These are phyloP conservation scores for Candida pseudofarinosa DNA, from an alignment of 805 yeast genomes.

Conservation along the genomic window DNA sequence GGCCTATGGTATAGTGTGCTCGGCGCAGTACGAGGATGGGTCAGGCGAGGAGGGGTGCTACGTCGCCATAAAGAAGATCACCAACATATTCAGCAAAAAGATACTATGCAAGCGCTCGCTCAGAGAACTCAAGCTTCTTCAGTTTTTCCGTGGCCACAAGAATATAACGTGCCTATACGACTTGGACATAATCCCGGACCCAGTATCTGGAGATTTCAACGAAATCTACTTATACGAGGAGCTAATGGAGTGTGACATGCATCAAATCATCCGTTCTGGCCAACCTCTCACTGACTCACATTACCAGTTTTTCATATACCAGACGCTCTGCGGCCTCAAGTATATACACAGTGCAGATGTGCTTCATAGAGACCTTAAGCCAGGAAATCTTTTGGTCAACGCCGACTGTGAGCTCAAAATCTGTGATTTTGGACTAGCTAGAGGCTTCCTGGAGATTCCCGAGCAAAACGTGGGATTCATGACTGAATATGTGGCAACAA, in stretches of 20 bases:
- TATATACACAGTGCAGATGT: constrained; percentile 92
- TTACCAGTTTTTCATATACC: constrained; percentile 89
- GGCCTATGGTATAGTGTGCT: constrained; percentile 95
- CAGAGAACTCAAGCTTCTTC: constrained; percentile 82
- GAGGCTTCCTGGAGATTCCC: constrained; percentile 81
- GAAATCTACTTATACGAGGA: constrained; percentile 94
- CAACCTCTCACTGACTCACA: constrained; percentile 94
- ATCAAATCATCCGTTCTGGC: constrained; percentile 90
- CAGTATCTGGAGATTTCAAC: constrained; percentile 62
- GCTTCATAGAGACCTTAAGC: constrained; percentile 90
- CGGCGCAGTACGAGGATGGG: constrained; percentile 85
- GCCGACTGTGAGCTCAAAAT: constrained; percentile 96
- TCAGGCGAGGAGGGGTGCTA: constrained; percentile 27
- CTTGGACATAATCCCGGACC: constrained; percentile 80
- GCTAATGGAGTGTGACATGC: constrained; percentile 98
- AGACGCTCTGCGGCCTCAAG: constrained; percentile 83
- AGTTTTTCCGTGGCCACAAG: constrained; percentile 94
- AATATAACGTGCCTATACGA: constrained; percentile 94
- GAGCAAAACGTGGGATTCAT: constrained; percentile 88
- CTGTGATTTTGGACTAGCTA: constrained; percentile 94
- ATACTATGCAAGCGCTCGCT: constrained; percentile 88
- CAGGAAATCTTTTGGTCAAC: constrained; percentile 87
- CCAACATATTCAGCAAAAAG: constrained; percentile 88
- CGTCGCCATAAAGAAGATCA: constrained; percentile 94
- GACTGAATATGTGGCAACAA: constrained; percentile 96